These are phyloP conservation scores for Tolypocladium album DNA, from an alignment of 2,329 filamentous ascomycete genomes.

Conservation along the genomic window DNA sequence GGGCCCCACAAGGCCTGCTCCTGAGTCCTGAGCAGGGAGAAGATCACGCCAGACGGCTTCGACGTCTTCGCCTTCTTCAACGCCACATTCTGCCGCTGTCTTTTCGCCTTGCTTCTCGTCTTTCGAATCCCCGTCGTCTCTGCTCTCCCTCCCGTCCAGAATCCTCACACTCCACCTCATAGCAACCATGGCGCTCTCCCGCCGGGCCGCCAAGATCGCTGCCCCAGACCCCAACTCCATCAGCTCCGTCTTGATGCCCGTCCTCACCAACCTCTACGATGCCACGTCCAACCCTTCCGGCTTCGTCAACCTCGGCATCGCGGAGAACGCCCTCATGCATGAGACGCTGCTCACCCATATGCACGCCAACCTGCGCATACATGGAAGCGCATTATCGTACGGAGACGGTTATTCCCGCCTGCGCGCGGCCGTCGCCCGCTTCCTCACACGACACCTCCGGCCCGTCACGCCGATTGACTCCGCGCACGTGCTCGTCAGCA, in stretches of 20 bases:
- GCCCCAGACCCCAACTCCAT: conserved; percentile 10
- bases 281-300: conserved; percentile 27
- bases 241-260: conserved; percentile 24
- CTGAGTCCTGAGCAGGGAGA: not conserved
- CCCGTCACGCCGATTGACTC: conserved; percentile 16
- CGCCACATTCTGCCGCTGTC: not conserved
- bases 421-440: conserved; percentile 19
- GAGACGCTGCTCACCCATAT: conserved; percentile 28
- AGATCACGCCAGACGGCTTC: not conserved
- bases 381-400: conserved; percentile 27
- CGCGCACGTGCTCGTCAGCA: conserved; percentile 23
- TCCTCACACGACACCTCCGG: conserved; percentile 23
- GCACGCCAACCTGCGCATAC: conserved; percentile 23
- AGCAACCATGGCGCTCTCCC: conserved; percentile 11
- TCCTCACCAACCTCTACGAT: conserved; percentile 33
- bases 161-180: not conserved
- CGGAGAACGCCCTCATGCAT: conserved; percentile 44
- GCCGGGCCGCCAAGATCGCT: conserved; percentile 16
- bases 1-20: not conserved
- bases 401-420: conserved; percentile 27
- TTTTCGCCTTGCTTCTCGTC: not conserved
- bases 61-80: not conserved
- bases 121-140: not conserved
- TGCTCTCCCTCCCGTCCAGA: not conserved
- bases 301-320: conserved; percentile 38